Percentiles rank a stretch among this genome's conserved stretches.
Conservation (phyloP, 768 basidiomycete genomes). For the Phlebiopsis gigantea region DNA sequence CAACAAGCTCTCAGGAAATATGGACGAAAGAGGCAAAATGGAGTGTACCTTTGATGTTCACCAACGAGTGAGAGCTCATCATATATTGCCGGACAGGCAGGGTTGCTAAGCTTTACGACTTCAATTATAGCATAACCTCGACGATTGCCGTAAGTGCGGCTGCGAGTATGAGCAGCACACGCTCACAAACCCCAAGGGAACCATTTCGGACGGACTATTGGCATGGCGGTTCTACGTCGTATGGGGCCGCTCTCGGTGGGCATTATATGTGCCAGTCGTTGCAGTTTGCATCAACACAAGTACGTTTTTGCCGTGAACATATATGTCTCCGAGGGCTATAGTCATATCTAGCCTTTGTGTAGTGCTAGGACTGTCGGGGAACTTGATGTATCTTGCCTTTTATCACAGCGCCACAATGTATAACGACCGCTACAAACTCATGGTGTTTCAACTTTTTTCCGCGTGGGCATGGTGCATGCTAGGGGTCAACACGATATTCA, state of each 20-base stretch:
- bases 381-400: constrained; percentile 14
- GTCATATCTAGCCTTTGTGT: not conserved
- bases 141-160: not conserved
- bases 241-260: constrained; percentile 16
- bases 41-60: not conserved
- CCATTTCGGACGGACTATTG: constrained; percentile 19
- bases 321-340: not conserved
- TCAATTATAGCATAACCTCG: not conserved
- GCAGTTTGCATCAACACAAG: constrained; percentile 16
- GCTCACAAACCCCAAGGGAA: not conserved
- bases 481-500: constrained; percentile 16
- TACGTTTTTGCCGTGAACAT: constrained; percentile 5
- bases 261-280: constrained; percentile 15
- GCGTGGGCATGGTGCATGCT: constrained; percentile 23
- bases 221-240: constrained; percentile 23
- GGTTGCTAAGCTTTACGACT: too few relatives aligned
- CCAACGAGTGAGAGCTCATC: not conserved
- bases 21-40: not conserved
- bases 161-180: not conserved
- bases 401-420: constrained; percentile 14
- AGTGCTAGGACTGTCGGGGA: constrained; percentile 21
- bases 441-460: constrained; percentile 16
- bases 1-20: not conserved
- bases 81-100: too few relatives aligned
- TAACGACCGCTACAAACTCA: constrained; percentile 10